Evolutionary conservation across 208 protist genomes (phyloP).

Genomic region (Trypanosoma grayi): DNA sequence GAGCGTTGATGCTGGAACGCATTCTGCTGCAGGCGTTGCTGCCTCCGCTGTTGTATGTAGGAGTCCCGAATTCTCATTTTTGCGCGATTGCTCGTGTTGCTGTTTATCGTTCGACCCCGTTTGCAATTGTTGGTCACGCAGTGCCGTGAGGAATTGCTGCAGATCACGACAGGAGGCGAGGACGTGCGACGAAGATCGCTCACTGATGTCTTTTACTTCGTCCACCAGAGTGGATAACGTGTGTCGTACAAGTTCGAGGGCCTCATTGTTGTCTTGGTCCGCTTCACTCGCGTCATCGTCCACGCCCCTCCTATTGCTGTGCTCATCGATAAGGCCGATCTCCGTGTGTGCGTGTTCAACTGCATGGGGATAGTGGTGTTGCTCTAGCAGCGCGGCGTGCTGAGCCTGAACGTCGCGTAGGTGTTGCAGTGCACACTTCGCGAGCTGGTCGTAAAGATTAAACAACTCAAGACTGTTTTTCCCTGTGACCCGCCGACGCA

Average conservation of each 20-base stretch:
- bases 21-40: too few relatives aligned
- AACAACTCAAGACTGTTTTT: conserved; percentile 65
- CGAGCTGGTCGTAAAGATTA: conserved; percentile 59
- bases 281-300: conserved; percentile 8
- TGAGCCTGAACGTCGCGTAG: conserved; percentile 27
- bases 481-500: conserved; percentile 71
- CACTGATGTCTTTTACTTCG: conserved; percentile 41
- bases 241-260: conserved; percentile 4
- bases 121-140: conserved; percentile 37
- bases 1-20: conserved; percentile 23
- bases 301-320: not conserved
- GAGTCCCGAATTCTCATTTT: not conserved
- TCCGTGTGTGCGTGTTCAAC: not conserved
- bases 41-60: not conserved
- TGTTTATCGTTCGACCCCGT: conserved; percentile 1
- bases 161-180: conserved; percentile 61
- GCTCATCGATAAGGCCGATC: not conserved
- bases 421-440: conserved; percentile 27
- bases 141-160: conserved; percentile 47
- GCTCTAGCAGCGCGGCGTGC: conserved; percentile 10
- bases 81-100: not conserved
- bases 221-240: conserved; percentile 33
- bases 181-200: conserved; percentile 39
- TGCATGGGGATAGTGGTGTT: not conserved
- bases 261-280: conserved; percentile 18